Conservation (phyloP, 495 filamentous ascomycete genomes). For the Hypoxylon fragiforme region DNA sequence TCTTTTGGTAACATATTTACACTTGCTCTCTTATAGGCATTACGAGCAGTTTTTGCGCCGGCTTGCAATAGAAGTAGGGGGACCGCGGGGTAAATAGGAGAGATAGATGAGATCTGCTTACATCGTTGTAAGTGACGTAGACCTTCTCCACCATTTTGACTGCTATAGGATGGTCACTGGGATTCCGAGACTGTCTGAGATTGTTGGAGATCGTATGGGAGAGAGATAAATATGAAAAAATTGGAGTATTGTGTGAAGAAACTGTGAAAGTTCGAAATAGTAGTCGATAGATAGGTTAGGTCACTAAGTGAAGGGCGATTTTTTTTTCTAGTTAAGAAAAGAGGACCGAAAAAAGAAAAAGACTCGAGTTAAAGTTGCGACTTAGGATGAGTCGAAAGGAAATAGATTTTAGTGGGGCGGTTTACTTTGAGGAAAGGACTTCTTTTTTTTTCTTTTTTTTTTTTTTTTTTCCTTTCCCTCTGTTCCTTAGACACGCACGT, state of each 20-base stretch:
- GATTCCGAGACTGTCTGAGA: neutral
- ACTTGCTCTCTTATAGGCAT: neutral
- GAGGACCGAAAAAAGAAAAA: slow-evolving; percentile 15
- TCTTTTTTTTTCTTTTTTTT: slow-evolving; percentile 1
- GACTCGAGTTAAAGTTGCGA: slow-evolving; percentile 19
- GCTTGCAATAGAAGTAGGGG: neutral
- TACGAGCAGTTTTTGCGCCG: slow-evolving; percentile 1
- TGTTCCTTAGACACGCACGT: slow-evolving; percentile 8
- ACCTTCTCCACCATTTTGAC: slow-evolving; percentile 78
- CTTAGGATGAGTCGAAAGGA: slow-evolving; percentile 14
- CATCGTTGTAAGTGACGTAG: slow-evolving; percentile 96
- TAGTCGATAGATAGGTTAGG: no score
- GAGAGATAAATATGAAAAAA: no score
- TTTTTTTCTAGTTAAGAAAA: neutral
- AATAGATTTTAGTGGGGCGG: slow-evolving; percentile 22
- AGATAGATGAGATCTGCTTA: slow-evolving; percentile 46
- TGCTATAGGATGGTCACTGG: slow-evolving; percentile 21
- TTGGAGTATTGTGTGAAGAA: neutral
- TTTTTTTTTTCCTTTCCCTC: neutral
- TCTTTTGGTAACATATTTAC: neutral
- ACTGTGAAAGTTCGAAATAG: neutral
- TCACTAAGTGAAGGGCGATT: slow-evolving; percentile 2
- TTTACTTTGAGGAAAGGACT: neutral
- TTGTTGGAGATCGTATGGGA: neutral
- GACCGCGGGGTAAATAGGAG: slow-evolving; percentile 15